Evolutionary conservation across 129 eudicot species (phyloP).

Genomic region (Rutidosis leptorrhynchoides): DNA sequence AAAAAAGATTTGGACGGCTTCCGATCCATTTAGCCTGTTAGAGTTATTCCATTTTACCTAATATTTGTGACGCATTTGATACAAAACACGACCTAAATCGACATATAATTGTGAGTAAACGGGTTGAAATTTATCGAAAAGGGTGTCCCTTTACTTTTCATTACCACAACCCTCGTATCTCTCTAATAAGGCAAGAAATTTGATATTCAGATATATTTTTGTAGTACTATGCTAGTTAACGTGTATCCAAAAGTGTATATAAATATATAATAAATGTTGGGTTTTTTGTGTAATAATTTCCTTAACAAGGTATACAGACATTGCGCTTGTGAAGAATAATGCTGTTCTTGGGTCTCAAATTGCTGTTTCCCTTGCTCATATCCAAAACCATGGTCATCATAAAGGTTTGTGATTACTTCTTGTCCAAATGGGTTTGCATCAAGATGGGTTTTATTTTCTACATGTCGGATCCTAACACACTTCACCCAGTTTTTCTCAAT

Average conservation of each 20-base stretch:
- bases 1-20: not conserved
- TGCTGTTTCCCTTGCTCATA: slow-evolving; percentile 74
- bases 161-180: not conserved
- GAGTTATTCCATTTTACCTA: not conserved
- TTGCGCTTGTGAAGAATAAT: slow-evolving; percentile 94
- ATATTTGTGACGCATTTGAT: not conserved
- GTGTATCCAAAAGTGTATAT: not conserved
- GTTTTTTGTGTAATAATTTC: slow-evolving; percentile 21
- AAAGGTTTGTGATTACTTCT: slow-evolving; percentile 33
- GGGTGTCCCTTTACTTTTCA: not conserved
- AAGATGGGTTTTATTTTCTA: not conserved
- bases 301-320: slow-evolving; percentile 58
- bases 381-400: slow-evolving; percentile 34
- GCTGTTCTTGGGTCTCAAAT: slow-evolving; percentile 80
- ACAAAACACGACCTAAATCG: not conserved
- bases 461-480: not conserved
- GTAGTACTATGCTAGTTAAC: not conserved
- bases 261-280: not conserved
- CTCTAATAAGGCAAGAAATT: not conserved
- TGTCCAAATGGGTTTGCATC: not conserved
- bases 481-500: not conserved
- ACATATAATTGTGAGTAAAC: not conserved
- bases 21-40: not conserved
- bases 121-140: not conserved
- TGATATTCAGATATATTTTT: slow-evolving; percentile 5